Evolutionary conservation across 331 rosid genomes (phyloP).

Genomic region (Spiraea crenata): DNA sequence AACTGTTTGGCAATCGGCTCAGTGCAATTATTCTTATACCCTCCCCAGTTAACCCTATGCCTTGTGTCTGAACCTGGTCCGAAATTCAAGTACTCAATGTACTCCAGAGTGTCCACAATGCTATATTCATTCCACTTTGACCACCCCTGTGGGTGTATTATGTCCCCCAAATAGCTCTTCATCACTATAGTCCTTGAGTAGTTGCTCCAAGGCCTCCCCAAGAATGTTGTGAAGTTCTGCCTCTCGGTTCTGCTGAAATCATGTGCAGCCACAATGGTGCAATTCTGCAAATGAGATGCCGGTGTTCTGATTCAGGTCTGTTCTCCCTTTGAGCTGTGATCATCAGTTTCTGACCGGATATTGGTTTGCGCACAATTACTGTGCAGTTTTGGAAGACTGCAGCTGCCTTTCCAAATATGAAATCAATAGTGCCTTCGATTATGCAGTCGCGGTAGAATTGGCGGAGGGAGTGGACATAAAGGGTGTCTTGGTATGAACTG

Average conservation of each 20-base stretch:
- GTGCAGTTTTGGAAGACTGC: constrained; percentile 30
- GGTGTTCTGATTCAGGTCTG: constrained; percentile 28
- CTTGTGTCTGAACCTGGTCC: constrained; percentile 12
- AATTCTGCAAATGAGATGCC: constrained; percentile 28
- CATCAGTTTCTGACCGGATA: constrained; percentile 21
- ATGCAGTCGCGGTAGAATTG: constrained; percentile 34
- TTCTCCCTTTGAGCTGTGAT: constrained; percentile 36
- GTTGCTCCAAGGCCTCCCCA: constrained; percentile 34
- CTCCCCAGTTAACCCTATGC: constrained; percentile 20
- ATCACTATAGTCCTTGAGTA: constrained; percentile 32
- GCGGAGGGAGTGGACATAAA: constrained; percentile 34
- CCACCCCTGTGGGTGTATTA: constrained; percentile 33
- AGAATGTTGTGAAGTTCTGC: constrained; percentile 12
- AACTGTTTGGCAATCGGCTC: constrained; percentile 8
- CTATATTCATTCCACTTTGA: constrained; percentile 27
- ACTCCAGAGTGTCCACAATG: constrained; percentile 11
- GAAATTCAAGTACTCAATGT: constrained; percentile 9
- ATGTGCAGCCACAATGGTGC: constrained; percentile 22
- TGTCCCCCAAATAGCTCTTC: constrained; percentile 17
- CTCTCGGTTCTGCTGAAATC: constrained; percentile 14
- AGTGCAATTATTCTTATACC: constrained; percentile 7
- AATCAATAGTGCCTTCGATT: constrained; percentile 36
- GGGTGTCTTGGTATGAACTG: constrained; percentile 32
- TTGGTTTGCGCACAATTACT: constrained; percentile 19
- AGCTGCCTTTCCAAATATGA: constrained; percentile 38